phyloP scores from a whole-genome alignment of 306 rosid genomes.

The Quercus gilva region DNA sequence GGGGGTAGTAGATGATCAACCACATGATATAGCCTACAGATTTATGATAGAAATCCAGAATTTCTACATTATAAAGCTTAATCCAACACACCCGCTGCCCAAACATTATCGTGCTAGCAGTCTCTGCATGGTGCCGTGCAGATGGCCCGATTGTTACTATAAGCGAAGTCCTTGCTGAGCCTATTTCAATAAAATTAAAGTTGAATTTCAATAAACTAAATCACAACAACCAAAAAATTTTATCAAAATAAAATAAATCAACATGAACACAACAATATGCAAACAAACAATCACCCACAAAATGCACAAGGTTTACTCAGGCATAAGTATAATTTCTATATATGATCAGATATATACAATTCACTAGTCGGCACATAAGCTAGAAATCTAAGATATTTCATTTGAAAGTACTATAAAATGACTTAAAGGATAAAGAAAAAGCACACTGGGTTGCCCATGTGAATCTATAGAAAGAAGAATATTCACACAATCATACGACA shows the following conservation, averaged over 20 bases:
- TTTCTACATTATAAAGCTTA: neutral
- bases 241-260: neutral
- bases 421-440: neutral
- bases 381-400: neutral
- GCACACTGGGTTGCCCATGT: neutral
- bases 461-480: neutral
- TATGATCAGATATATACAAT: neutral
- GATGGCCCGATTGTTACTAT: slow-evolving; percentile 66
- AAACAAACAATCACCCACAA: neutral
- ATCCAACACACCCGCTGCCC: slow-evolving; percentile 65
- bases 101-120: slow-evolving; percentile 65
- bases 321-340: neutral
- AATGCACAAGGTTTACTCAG: neutral
- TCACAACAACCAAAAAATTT: neutral
- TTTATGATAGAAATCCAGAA: neutral
- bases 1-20: neutral
- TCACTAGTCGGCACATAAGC: neutral
- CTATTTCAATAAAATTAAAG: slow-evolving; percentile 23
- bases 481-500: neutral
- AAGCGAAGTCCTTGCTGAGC: slow-evolving; percentile 77
- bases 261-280: neutral
- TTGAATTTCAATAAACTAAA: slow-evolving; percentile 1
- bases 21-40: neutral
- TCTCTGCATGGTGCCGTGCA: slow-evolving; percentile 47
- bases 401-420: neutral